These are phyloP conservation scores for Panicum miliaceum DNA, from an alignment of 176 grass and related monocot genomes.

Conservation along the genomic window DNA sequence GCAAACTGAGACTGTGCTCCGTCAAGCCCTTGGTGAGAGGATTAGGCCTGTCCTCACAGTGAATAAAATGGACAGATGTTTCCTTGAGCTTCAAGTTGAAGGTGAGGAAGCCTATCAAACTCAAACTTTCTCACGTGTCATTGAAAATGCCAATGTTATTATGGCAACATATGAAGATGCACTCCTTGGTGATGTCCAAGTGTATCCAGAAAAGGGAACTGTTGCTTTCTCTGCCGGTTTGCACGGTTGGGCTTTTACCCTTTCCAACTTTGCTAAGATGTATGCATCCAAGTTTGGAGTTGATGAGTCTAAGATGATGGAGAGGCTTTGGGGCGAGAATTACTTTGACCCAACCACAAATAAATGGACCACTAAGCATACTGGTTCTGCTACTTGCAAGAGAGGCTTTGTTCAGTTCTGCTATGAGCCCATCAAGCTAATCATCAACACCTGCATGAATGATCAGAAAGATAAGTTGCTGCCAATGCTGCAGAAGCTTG, in stretches of 20 bases:
- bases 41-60: conserved; percentile 77
- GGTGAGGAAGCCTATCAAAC: conserved; percentile 81
- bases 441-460: conserved; percentile 70
- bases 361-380: conserved; percentile 71
- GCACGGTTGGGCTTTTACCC: conserved; percentile 75
- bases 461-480: conserved; percentile 75
- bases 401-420: conserved; percentile 82
- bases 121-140: conserved; percentile 64
- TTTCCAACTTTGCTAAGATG: conserved; percentile 76
- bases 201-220: conserved; percentile 79
- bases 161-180: conserved; percentile 75
- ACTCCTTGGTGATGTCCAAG: conserved; percentile 77
- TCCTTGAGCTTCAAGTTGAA: conserved; percentile 81
- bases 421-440: conserved; percentile 78
- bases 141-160: too few relatives aligned
- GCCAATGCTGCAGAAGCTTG: conserved; percentile 75
- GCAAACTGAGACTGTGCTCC: conserved; percentile 79
- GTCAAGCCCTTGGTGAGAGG: conserved; percentile 80
- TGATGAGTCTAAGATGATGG: conserved; percentile 75
- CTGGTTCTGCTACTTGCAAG: conserved; percentile 62
- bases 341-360: conserved; percentile 74
- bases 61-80: conserved; percentile 82
- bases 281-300: conserved; percentile 83
- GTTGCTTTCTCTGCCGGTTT: conserved; percentile 80
- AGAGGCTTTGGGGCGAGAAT: conserved; percentile 84